Percentiles rank a stretch among this genome's conserved stretches.
phyloP scores from a whole-genome alignment of 2,329 filamentous ascomycete genomes.

The Akanthomyces dipterigenus region DNA sequence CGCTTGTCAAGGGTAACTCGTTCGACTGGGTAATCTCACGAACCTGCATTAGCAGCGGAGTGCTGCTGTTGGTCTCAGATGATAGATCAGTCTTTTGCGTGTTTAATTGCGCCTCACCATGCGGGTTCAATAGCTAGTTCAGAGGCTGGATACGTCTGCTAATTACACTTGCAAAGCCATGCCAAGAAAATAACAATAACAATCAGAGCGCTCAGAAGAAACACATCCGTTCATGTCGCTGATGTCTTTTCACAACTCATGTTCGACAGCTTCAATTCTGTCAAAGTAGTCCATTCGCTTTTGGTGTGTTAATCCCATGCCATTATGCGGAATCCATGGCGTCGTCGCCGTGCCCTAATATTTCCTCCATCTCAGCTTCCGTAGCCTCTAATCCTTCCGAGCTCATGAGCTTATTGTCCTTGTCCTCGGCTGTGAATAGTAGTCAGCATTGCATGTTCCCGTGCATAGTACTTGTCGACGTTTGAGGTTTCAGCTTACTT shows the following conservation, averaged over 20 bases:
- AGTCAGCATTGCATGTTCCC: conserved; percentile 13
- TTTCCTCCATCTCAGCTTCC: conserved; percentile 53
- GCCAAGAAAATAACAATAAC: neutral
- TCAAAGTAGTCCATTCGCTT: neutral
- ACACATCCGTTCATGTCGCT: no score
- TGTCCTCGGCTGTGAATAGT: conserved; percentile 50
- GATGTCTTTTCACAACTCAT: no score
- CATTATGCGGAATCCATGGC: conserved; percentile 1
- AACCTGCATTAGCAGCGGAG: neutral
- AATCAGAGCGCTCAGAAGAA: no score
- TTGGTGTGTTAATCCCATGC: neutral
- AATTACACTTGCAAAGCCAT: neutral
- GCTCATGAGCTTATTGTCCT: conserved; percentile 61
- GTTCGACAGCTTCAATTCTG: neutral
- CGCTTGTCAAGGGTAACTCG: neutral
- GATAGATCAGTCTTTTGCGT: neutral
- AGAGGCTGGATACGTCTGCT: no score
- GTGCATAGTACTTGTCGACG: conserved; percentile 10
- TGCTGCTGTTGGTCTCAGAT: neutral
- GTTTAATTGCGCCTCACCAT: neutral
- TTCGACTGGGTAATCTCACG: neutral
- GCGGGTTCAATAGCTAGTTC: no score
- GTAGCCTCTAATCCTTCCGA: conserved; percentile 59
- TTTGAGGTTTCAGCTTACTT: conserved; percentile 41
- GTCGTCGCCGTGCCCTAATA: conserved; percentile 37